Evolutionary conservation across 371 early-diverging fungal genomes (phyloP).

Genomic region (Saksenaea oblongispora): DNA sequence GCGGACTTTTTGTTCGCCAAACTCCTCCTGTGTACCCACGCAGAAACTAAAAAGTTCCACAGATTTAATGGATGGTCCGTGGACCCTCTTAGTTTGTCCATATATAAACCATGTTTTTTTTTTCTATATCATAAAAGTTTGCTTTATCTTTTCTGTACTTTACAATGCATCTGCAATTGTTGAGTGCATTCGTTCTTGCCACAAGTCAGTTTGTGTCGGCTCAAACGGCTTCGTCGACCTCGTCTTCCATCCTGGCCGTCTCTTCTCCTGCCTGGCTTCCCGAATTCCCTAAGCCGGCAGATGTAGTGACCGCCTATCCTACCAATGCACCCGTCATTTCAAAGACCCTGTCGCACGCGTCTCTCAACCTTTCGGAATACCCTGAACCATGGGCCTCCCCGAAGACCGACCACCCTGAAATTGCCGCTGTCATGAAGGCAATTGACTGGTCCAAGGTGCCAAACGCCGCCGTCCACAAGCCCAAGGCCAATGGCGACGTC

Average conservation of each 20-base stretch:
- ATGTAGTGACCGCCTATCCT: conserved; percentile 35
- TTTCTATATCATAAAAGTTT: neutral
- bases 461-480: conserved; percentile 34
- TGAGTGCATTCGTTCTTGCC: conserved; percentile 28
- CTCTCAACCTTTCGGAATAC: conserved; percentile 31
- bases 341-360: conserved; percentile 18
- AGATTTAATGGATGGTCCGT: neutral
- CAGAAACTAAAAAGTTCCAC: neutral
- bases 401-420: conserved; percentile 29
- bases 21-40: conserved; percentile 4
- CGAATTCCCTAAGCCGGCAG: conserved; percentile 24
- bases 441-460: conserved; percentile 53
- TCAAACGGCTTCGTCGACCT: conserved; percentile 15
- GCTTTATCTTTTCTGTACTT: neutral
- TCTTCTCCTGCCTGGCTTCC: conserved; percentile 48
- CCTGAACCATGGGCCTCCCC: conserved; percentile 44
- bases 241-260: conserved; percentile 31
- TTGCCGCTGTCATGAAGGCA: conserved; percentile 38
- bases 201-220: conserved; percentile 31
- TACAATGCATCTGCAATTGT: conserved; percentile 22
- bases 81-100: neutral
- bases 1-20: neutral
- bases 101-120: neutral
- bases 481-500: conserved; percentile 17
- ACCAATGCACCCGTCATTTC: conserved; percentile 27